Base-by-base conservation (phyloP, 148 eudicot species). In the Heliosperma pusillum region DNA sequence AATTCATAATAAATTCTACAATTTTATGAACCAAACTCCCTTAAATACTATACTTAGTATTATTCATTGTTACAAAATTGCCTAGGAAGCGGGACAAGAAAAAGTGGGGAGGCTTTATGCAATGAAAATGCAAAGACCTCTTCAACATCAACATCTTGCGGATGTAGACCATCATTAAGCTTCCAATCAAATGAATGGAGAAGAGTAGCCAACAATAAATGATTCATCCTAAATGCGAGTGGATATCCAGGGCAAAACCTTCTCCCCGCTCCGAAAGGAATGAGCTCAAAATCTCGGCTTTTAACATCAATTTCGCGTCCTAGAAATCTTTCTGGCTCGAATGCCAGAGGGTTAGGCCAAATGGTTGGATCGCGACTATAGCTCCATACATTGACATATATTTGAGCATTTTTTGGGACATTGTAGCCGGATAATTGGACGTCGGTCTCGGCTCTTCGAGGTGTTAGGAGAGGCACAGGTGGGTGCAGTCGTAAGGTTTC, bases 281-380 rank as follows among this genome's bases (percentile, higher is more conserved):
- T 78, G 27, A 78, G 66, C 65, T 81, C 73, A 10, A 84, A 84
- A 63, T 84, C 59, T 11, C 29, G 74, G 0, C 79, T 73, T 69
- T 40, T 78, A 4, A 69, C 7, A 17, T 78, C 76, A 33, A 62
- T 73, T n/a, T 73, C 60, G 0, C 25, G 30, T 3, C 74, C 80
- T 0, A 81, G 10, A 53, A 84, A 84, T 74, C 86, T 78, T 27
- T 84, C 82, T 0, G 84, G 84, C 16, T 0, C 17, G 78, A 83
- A 83, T 4, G 55, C 24, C 7, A 40, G 13, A 0, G 80, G 53
- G 22, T 78, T 45, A 0, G 63, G 0, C 86, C 86, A 84, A 3
- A 63, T 30, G 44, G 50, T 29, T 44, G 80, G 68, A 55, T 80
- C 76, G 6, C 70, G 75, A 6, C 77, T 52, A 13, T 74, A 77